Evolutionary conservation across 345 rosid species (phyloP).

Genomic region (Corchorus capsularis): DNA sequence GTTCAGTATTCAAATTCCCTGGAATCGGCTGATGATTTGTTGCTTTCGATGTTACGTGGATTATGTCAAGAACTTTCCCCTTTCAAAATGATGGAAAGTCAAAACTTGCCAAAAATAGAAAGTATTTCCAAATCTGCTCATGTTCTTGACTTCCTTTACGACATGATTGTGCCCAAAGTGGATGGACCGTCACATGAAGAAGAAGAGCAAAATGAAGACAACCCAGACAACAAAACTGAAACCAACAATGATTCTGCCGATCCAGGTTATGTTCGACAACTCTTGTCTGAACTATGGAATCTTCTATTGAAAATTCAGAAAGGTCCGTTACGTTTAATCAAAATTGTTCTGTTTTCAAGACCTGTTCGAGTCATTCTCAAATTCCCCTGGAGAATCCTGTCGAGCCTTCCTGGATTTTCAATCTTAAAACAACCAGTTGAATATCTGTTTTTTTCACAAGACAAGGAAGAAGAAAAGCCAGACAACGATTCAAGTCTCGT

Average conservation of each 20-base stretch:
- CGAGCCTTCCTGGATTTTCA: conserved; percentile 52
- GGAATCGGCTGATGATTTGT: conserved; percentile 41
- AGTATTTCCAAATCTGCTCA: conserved; percentile 37
- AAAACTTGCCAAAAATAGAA: conserved; percentile 19
- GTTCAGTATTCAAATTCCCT: conserved; percentile 37
- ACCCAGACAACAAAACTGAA: conserved; percentile 18
- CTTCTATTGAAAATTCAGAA: conserved; percentile 26
- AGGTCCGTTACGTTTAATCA: conserved; percentile 17
- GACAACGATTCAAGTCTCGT: conserved; percentile 2
- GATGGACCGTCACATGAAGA: conserved; percentile 27
- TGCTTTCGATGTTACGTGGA: conserved; percentile 46
- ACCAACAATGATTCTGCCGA: background rate
- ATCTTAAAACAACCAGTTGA: conserved; percentile 37
- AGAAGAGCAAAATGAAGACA: background rate
- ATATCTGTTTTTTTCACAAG: conserved; percentile 26
- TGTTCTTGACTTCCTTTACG: conserved; percentile 55
- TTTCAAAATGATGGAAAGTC: conserved; percentile 30
- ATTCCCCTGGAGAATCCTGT: conserved; percentile 57
- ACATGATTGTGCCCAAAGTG: conserved; percentile 42
- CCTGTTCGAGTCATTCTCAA: conserved; percentile 34
- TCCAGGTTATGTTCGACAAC: conserved; percentile 22
- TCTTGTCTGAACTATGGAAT: conserved; percentile 29
- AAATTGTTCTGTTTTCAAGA: conserved; percentile 35
- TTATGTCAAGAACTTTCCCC: conserved; percentile 59
- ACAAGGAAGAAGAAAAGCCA: conserved; percentile 28